Evolutionary conservation across 345 rosid species (phyloP).

Genomic region (Jatropha curcas): DNA sequence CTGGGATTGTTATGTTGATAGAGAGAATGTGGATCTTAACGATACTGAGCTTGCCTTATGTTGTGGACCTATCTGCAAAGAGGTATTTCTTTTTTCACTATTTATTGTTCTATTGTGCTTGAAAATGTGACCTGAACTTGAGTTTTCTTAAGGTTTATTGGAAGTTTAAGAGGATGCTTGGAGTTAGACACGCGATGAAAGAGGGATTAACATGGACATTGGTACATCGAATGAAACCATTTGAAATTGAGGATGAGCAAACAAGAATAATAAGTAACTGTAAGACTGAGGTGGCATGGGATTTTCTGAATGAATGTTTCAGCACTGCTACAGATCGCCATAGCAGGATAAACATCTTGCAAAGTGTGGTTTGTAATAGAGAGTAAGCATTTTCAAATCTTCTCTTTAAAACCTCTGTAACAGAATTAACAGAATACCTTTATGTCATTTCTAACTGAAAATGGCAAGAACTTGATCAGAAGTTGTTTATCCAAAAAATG

Average conservation of each 20-base stretch:
- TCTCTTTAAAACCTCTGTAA: not conserved
- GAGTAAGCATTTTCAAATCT: not conserved
- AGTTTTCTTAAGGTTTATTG: conserved; percentile 3
- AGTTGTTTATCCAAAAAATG: too few species aligned
- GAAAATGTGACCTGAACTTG: not conserved
- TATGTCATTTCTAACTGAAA: too few species aligned
- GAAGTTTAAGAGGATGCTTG: conserved; percentile 13
- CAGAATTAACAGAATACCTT: too few species aligned
- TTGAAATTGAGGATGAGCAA: not conserved
- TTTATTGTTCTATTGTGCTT: not conserved
- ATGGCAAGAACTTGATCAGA: too few species aligned
- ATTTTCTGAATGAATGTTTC: conserved; percentile 27
- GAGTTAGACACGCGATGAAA: conserved; percentile 4
- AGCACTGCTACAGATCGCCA: not conserved
- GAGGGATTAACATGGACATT: conserved; percentile 20
- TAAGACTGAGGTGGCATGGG: conserved; percentile 10
- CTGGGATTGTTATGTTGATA: not conserved
- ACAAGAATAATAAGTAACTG: conserved; percentile 7
- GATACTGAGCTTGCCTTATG: not conserved
- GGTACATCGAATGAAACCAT: not conserved
- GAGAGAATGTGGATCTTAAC: conserved; percentile 2
- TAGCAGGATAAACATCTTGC: not conserved
- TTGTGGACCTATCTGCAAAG: conserved; percentile 23
- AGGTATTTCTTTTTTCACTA: conserved; percentile 17
- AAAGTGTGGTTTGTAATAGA: conserved; percentile 5